Evolutionary conservation across 345 rosid species (phyloP).

Genomic region (Ceriops zippeliana): DNA sequence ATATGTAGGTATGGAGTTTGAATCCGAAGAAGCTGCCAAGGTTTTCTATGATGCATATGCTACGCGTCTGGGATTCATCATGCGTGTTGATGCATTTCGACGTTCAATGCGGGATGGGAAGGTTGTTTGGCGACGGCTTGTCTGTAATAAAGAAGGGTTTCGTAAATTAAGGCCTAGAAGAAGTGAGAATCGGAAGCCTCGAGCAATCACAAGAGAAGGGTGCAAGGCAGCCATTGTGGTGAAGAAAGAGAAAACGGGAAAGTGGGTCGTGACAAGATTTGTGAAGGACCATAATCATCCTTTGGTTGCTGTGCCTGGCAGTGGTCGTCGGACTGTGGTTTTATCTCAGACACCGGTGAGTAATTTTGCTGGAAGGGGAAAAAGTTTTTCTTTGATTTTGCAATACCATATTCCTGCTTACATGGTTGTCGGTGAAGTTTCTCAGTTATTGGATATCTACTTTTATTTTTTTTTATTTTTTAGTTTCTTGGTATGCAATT

Average conservation of each 20-base stretch:
- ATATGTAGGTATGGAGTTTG: conserved; percentile 46
- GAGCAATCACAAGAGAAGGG: conserved; percentile 47
- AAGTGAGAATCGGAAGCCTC: conserved; percentile 39
- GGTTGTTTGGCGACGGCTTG: conserved; percentile 44
- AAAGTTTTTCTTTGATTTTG: not conserved
- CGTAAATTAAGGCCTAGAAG: conserved; percentile 34
- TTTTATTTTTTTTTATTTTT: not conserved
- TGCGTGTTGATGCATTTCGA: conserved; percentile 44
- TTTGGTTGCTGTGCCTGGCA: conserved; percentile 20
- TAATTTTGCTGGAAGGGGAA: not conserved
- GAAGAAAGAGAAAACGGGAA: conserved; percentile 41
- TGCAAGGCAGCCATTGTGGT: conserved; percentile 48
- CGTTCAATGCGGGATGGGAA: conserved; percentile 45
- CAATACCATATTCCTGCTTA: not conserved
- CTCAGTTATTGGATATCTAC: not conserved
- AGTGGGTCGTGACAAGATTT: conserved; percentile 40
- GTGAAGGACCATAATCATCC: conserved; percentile 52
- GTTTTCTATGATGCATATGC: conserved; percentile 48
- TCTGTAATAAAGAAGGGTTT: conserved; percentile 51
- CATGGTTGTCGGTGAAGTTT: not conserved
- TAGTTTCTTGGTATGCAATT: not conserved
- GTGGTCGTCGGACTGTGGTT: conserved; percentile 23
- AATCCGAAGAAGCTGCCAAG: conserved; percentile 45
- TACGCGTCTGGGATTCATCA: conserved; percentile 35
- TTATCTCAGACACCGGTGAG: conserved; percentile 26